Evolutionary conservation across 164 flowering plant genomes (phyloP), one percentile per base, ranked within the genome.

Genomic region (Piper betle): DNA sequence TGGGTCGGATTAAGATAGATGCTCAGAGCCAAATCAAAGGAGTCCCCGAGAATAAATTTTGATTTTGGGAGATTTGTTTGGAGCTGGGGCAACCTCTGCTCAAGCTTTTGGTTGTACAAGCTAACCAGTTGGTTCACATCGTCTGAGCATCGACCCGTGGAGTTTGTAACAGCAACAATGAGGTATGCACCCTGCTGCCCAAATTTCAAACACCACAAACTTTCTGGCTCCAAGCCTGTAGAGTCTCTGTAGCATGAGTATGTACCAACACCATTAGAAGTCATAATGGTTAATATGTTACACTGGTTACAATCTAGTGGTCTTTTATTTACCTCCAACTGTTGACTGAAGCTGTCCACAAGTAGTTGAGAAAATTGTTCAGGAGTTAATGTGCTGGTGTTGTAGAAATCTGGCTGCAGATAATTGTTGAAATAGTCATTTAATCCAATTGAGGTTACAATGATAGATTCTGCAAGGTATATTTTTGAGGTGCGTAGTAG

Each of bases 281-380:
- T 10, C 11, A 46, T 46, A 46, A 46, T 15, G 12, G 50, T 10
- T 46, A 15, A 12, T 46, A 10, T 9, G 3, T 15, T 10, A 46
- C 10, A 1, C 12, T 46, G 50, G 3, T 46, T 10, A 15, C 15
- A 46, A 46, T 25, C 33, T 25, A 25, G 33, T 25, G 33, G 33
- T 25, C 33, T 15, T 9, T 5, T 6, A 15, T 46, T 46, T 46
- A 82, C 88, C 79, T 64, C 61, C 12, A 84, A 59, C 46, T 83
- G 81, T 57, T 75, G 73, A 17, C 82, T 18, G 50, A 82, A 86
- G 20, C 77, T 72, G 63, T 80, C 81, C 62, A 80, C 72, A 10
- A 91, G 88, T 58, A 71, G 72, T 38, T 74, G 64, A 7, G 97
- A 94, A 13, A 69, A 91, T 55, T 81, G 79, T n/a, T 77, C 82